phyloP scores from a whole-genome alignment of 78 protist species.

The Dictyostelium intermedium region DNA sequence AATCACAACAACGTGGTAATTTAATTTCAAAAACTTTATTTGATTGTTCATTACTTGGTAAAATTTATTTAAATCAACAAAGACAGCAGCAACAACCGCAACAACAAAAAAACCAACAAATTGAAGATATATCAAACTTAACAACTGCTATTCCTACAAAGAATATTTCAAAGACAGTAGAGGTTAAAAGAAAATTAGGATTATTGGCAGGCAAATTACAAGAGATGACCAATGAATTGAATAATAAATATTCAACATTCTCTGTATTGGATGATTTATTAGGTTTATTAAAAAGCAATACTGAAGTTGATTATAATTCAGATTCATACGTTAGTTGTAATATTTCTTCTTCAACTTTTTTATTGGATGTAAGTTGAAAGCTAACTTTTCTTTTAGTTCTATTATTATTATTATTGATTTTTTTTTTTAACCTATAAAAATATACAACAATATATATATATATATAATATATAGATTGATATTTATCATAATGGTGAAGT shows the following conservation, averaged over 20 bases:
- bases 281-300: background rate
- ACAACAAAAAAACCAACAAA: background rate
- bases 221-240: constrained; percentile 45
- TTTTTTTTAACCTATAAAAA: too few relatives aligned
- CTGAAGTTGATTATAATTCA: background rate
- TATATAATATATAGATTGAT: background rate
- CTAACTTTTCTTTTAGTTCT: too few relatives aligned
- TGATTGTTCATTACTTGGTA: constrained; percentile 59
- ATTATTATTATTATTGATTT: too few relatives aligned
- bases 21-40: constrained; percentile 21
- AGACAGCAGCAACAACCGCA: background rate
- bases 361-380: constrained; percentile 43
- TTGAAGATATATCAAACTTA: background rate
- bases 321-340: constrained; percentile 44
- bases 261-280: constrained; percentile 45
- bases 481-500: constrained; percentile 36
- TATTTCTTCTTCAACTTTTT: constrained; percentile 60
- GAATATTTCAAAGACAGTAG: background rate
- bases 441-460: background rate
- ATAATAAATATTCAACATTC: constrained; percentile 29
- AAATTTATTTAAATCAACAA: constrained; percentile 35
- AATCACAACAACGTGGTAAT: constrained; percentile 8
- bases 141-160: background rate
- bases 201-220: constrained; percentile 23
- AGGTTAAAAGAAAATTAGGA: constrained; percentile 18